These are phyloP conservation scores for Arthrinium puccinioides DNA, from an alignment of 2,329 filamentous ascomycete species.

Conservation along the genomic window DNA sequence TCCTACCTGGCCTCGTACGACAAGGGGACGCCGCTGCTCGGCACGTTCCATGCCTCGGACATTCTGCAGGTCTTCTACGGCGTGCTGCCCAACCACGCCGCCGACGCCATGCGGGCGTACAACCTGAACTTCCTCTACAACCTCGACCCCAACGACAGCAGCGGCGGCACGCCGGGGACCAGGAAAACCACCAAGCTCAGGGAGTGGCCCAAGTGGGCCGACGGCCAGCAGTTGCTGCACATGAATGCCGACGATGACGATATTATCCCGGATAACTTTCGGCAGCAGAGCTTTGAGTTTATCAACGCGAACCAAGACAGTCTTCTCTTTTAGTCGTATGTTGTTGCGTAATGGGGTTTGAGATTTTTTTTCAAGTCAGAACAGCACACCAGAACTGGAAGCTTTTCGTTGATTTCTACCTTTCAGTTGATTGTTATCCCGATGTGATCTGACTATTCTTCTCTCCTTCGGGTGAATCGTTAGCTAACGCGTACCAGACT, in stretches of 20 bases:
- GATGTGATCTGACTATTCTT: too few species aligned
- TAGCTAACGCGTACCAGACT: too few species aligned
- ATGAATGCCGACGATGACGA: background rate
- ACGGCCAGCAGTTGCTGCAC: background rate
- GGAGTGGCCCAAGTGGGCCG: slow-evolving; percentile 1
- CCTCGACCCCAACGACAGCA: slow-evolving; percentile 53
- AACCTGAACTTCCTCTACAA: slow-evolving; percentile 67
- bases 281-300: background rate
- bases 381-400: too few species aligned
- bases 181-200: background rate
- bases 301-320: background rate
- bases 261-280: background rate
- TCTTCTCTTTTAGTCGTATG: background rate
- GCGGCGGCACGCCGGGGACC: background rate
- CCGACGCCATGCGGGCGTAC: slow-evolving; percentile 54
- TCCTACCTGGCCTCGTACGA: slow-evolving; percentile 69
- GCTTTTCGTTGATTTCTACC: too few species aligned
- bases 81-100: slow-evolving; percentile 53
- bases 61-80: slow-evolving; percentile 63
- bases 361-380: too few species aligned
- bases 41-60: slow-evolving; percentile 69
- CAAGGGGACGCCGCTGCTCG: slow-evolving; percentile 63
- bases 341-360: too few species aligned
- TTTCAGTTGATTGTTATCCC: too few species aligned
- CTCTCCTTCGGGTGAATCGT: too few species aligned